Base-by-base conservation (phyloP, 176 grass and related monocot genomes). In the Zoysia japonica region DNA sequence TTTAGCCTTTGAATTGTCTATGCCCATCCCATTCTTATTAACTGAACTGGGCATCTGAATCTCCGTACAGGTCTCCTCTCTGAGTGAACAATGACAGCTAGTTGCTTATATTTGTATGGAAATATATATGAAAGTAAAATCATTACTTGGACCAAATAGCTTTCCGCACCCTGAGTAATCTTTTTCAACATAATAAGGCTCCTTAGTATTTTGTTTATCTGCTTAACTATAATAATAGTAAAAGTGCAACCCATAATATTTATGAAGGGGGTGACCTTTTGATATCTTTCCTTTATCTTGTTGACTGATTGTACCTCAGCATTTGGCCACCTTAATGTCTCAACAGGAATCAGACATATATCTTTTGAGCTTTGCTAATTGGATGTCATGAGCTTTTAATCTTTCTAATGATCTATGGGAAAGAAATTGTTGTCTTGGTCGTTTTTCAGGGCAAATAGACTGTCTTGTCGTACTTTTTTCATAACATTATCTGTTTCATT, bases 1-100 rank as follows among this genome's bases (percentile, higher is more conserved):
- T 86, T 88, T 87, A 67, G 70, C n/a, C 75, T 71, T 79, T 60
- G 57, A 63, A 87, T 84, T 90, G 80, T 84, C 88, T 51, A 79
- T 84, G 72, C 84, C 80, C 76, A 80, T 80, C 38, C 7, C 39
- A 17, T 75, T 83, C 64, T 80, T 75, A 70, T 77, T 61, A 40
- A 59, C 45, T 87, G 62, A 10, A 77, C 35, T 78, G 46, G 16
- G 73, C 51, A 78, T 78, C 15, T 66, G 37, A 78, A 51, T 43
- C 36, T 88, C 38, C n/a, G 43, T 72, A 61, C 80, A 78, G 67
- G 80, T 50, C 41, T 28, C 73, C 57, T 36, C 42, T 80, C 63
- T 64, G 51, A 81, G 49, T 52, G 54, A 88, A 69, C 51, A 37
- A 65, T 80, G 48, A 70, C 50, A 75, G 2, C 15, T 2, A 70